Conservation (phyloP, 148 eudicot species). For the Heliamphora exappendiculata region DNA sequence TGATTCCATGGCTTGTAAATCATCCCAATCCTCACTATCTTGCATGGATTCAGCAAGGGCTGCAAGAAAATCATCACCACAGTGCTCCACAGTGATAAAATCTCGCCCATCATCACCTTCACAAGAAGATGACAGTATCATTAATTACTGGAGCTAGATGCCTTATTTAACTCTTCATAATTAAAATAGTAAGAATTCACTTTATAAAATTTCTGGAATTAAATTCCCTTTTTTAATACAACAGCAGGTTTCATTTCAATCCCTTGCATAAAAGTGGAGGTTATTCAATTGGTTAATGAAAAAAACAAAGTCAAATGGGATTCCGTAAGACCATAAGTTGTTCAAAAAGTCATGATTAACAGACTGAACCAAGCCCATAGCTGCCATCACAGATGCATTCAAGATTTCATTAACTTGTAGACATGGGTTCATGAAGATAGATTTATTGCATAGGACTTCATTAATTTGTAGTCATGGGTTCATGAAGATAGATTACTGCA, state of each 20-base stretch:
- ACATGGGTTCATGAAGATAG: not conserved
- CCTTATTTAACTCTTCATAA: not conserved
- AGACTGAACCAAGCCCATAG: not conserved
- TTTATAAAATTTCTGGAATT: not conserved
- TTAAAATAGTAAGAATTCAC: not conserved
- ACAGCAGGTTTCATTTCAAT: not conserved
- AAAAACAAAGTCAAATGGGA: not conserved
- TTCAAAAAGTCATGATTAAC: not conserved
- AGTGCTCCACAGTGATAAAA: slow-evolving; percentile 83
- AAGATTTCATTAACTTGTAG: not conserved
- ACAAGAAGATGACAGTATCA: not conserved
- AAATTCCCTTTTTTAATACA: not conserved
- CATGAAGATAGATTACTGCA: not conserved
- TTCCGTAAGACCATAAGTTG: not conserved
- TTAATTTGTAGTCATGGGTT: not conserved
- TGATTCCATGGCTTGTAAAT: slow-evolving; percentile 81
- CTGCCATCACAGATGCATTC: not conserved
- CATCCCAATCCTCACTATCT: slow-evolving; percentile 92
- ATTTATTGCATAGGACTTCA: not conserved
- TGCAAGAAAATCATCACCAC: slow-evolving; percentile 91
- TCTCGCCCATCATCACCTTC: slow-evolving; percentile 90
- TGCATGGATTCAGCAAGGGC: slow-evolving; percentile 80
- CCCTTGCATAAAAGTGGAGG: not conserved
- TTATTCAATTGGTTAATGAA: not conserved
- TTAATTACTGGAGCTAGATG: not conserved